These are phyloP conservation scores for Paraphoma chrysanthemicola DNA, from an alignment of 2,329 filamentous ascomycete species.

Conservation along the genomic window DNA sequence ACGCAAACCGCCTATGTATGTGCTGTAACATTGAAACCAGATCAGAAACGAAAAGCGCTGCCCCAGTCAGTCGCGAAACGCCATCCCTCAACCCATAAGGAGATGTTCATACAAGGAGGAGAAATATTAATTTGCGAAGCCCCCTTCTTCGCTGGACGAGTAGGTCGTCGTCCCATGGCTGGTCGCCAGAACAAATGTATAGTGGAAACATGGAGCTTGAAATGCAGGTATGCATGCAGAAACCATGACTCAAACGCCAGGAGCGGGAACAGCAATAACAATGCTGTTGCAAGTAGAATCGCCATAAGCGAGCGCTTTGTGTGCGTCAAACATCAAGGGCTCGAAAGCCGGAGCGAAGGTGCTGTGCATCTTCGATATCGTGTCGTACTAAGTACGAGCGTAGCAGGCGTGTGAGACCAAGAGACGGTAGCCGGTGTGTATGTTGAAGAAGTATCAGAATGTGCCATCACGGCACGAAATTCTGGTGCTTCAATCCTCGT, in stretches of 20 bases:
- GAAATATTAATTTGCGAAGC: not conserved
- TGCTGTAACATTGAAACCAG: not conserved
- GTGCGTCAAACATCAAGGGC: not conserved
- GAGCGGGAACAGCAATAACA: not conserved
- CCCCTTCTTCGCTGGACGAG: not conserved
- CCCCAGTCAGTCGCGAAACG: not conserved
- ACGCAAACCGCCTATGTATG: not conserved
- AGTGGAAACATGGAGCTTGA: not conserved
- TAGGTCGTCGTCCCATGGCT: not conserved
- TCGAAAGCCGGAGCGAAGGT: not conserved
- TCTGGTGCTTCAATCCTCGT: slow-evolving; percentile 12
- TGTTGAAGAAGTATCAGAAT: slow-evolving; percentile 1
- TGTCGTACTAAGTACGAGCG: not conserved
- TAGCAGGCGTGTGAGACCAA: not conserved
- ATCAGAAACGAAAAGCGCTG: not conserved
- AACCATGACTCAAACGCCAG: not conserved
- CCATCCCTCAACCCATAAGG: not conserved
- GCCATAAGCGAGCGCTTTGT: too few species aligned
- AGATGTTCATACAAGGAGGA: not conserved
- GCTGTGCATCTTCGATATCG: not conserved
- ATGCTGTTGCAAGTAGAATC: too few species aligned
- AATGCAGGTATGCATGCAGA: not conserved
- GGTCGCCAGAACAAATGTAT: not conserved
- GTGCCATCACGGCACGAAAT: slow-evolving; percentile 2
- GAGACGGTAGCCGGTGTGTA: not conserved